A percentile compares a stretch with the other conserved stretches of the same genome.
Conservation (phyloP, 805 yeast species). For the Zygoascus flipseniorum region DNA sequence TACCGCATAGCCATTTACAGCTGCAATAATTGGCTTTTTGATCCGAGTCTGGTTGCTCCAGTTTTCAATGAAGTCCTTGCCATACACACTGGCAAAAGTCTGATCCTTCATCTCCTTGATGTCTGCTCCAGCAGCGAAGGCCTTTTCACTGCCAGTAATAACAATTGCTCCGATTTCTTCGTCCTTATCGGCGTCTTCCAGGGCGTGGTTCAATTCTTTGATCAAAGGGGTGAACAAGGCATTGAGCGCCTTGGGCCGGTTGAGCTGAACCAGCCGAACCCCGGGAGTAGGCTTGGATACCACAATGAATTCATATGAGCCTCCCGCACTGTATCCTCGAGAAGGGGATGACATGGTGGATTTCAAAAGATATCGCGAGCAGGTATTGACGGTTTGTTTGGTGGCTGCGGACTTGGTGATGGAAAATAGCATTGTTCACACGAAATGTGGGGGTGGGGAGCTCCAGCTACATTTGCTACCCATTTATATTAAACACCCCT, state of each 20-base stretch:
- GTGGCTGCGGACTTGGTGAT: background rate
- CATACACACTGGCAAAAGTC: slow-evolving; percentile 31
- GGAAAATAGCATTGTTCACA: background rate
- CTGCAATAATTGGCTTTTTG: slow-evolving; percentile 45
- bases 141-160: slow-evolving; percentile 38
- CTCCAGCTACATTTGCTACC: too few species aligned
- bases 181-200: slow-evolving; percentile 31
- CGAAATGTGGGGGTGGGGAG: too few species aligned
- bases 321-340: slow-evolving; percentile 14
- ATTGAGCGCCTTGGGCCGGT: slow-evolving; percentile 40
- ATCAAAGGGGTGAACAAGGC: slow-evolving; percentile 33
- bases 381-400: background rate
- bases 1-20: slow-evolving; percentile 43
- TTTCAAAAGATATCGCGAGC: background rate
- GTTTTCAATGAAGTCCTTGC: slow-evolving; percentile 30
- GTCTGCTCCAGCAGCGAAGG: slow-evolving; percentile 51
- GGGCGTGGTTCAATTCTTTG: slow-evolving; percentile 32
- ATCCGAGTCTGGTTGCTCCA: slow-evolving; percentile 34
- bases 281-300: slow-evolving; percentile 34
- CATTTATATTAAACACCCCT: too few species aligned
- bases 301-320: slow-evolving; percentile 30
- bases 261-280: slow-evolving; percentile 32
- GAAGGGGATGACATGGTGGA: background rate
- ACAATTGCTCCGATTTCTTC: slow-evolving; percentile 38
- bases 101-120: slow-evolving; percentile 41